These are phyloP conservation scores for Cladosporium sp. DNA, from an alignment of 2,329 filamentous ascomycete species.

Conservation along the genomic window DNA sequence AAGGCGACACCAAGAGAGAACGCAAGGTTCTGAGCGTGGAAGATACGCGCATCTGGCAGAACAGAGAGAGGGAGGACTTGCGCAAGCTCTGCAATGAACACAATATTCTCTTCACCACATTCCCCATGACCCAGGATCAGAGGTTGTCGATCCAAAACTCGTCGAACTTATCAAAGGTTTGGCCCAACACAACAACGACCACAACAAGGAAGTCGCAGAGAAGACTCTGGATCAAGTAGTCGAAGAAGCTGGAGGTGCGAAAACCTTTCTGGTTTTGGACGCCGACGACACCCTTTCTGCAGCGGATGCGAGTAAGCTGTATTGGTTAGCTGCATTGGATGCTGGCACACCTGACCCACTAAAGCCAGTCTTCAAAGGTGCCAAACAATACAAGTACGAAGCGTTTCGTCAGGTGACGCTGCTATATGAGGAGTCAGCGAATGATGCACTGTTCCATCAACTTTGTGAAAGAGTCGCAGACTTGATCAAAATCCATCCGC, in stretches of 20 bases:
- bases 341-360: constrained; percentile 46
- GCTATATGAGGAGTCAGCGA: constrained; percentile 46
- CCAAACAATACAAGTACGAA: constrained; percentile 47
- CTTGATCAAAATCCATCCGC: constrained; percentile 40
- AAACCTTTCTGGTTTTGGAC: constrained; percentile 53
- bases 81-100: constrained; percentile 41
- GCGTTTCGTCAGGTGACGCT: constrained; percentile 53
- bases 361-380: constrained; percentile 48
- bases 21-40: too few relatives aligned
- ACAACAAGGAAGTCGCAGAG: constrained; percentile 35
- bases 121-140: constrained; percentile 15
- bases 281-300: constrained; percentile 53
- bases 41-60: too few relatives aligned
- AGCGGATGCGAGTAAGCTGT: constrained; percentile 47
- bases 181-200: constrained; percentile 31
- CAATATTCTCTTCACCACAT: constrained; percentile 44
- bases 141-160: constrained; percentile 16
- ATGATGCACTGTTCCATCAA: constrained; percentile 38
- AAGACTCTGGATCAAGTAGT: constrained; percentile 34
- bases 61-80: too few relatives aligned
- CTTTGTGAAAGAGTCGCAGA: constrained; percentile 44
- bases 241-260: constrained; percentile 17
- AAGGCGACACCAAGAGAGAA: too few relatives aligned
- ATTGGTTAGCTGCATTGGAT: constrained; percentile 50
- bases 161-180: constrained; percentile 36